These are phyloP conservation scores for Epichloe amarillans DNA, from an alignment of 2,329 filamentous ascomycete species.

Conservation along the genomic window DNA sequence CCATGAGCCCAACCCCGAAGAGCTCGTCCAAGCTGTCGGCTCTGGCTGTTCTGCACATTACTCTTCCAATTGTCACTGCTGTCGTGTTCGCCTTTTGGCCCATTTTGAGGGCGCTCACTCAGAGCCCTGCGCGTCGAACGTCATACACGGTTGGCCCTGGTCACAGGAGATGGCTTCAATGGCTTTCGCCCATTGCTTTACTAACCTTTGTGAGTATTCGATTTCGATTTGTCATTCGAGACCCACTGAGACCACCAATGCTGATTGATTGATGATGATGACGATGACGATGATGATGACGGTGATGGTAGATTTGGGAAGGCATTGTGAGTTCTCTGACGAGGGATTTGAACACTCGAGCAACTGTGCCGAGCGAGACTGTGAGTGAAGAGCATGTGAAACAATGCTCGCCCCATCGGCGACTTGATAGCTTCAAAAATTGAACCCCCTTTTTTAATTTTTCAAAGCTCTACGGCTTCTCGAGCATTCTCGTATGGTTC, in stretches of 20 bases:
- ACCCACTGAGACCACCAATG: background rate
- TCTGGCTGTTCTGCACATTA: slow-evolving; percentile 2
- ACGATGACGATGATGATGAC: background rate
- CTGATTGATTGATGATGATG: background rate
- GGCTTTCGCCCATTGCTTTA: background rate
- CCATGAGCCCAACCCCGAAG: background rate
- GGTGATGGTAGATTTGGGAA: background rate
- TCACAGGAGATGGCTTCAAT: background rate
- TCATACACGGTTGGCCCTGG: background rate
- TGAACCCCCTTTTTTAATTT: background rate
- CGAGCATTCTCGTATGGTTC: slow-evolving; percentile 5
- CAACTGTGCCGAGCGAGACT: background rate
- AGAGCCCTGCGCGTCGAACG: slow-evolving; percentile 1
- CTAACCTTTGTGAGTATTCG: slow-evolving; percentile 4
- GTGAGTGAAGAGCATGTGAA: background rate
- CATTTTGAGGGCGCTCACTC: background rate
- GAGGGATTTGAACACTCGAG: background rate
- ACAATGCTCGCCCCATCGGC: background rate
- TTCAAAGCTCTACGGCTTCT: slow-evolving; percentile 2
- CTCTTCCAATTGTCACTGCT: slow-evolving; percentile 1
- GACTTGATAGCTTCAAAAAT: background rate
- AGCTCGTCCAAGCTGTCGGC: background rate
- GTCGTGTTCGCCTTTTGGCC: background rate
- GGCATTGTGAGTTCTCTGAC: background rate
- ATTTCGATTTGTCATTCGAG: background rate